phyloP scores from a whole-genome alignment of 2,329 filamentous ascomycete species.

The Colletotrichum coccodes region DNA sequence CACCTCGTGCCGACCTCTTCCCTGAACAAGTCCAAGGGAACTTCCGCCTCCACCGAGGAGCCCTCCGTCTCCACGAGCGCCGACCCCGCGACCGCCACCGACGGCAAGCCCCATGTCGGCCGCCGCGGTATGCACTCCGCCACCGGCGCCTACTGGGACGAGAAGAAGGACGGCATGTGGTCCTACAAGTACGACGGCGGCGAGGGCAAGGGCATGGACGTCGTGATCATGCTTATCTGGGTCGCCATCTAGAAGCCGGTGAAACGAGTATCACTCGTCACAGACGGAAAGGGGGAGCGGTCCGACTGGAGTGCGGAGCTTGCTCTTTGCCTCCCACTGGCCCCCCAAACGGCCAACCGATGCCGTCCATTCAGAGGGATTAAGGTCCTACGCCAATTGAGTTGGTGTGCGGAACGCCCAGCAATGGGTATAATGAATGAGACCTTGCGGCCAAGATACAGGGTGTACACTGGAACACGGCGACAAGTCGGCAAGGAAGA shows the following conservation, averaged over 20 bases:
- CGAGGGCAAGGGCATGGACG: slow-evolving; percentile 74
- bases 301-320: background rate
- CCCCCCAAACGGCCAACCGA: background rate
- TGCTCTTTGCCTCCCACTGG: background rate
- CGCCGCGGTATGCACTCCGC: slow-evolving; percentile 91
- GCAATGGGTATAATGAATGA: background rate
- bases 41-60: slow-evolving; percentile 57
- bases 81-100: slow-evolving; percentile 63
- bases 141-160: slow-evolving; percentile 88
- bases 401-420: background rate
- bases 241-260: slow-evolving; percentile 65
- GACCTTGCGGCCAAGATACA: background rate
- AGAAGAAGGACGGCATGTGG: slow-evolving; percentile 91
- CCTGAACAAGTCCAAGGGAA: slow-evolving; percentile 69
- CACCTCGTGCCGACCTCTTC: slow-evolving; percentile 79
- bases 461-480: background rate
- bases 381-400: background rate
- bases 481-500: background rate
- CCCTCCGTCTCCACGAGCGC: slow-evolving; percentile 67
- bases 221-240: slow-evolving; percentile 82
- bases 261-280: background rate
- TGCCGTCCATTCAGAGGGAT: background rate
- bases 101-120: slow-evolving; percentile 78
- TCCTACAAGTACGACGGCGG: slow-evolving; percentile 84
- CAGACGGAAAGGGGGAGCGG: slow-evolving; percentile 34